Conservation (phyloP, 2,329 filamentous ascomycete genomes). For the Nothopassalora personata region DNA sequence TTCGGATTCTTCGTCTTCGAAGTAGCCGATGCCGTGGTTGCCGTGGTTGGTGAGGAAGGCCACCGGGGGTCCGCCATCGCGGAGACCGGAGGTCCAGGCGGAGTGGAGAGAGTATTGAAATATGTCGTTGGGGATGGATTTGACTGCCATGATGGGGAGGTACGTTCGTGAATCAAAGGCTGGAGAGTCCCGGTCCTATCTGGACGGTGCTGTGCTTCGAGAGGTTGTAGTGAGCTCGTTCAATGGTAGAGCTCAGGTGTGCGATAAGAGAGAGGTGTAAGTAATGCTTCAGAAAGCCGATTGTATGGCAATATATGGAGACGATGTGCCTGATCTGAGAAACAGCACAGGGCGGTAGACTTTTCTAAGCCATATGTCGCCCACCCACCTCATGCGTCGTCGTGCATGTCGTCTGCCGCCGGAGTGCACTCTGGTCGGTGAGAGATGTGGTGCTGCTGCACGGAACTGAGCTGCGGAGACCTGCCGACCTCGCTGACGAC, state of each 20-base stretch:
- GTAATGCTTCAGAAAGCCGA: not conserved
- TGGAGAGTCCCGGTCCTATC: not conserved
- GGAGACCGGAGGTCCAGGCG: conserved; percentile 36
- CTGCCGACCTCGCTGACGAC: not conserved
- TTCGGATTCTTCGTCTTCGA: conserved; percentile 31
- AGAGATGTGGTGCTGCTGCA: not conserved
- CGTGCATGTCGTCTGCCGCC: not conserved
- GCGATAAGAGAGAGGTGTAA: not conserved
- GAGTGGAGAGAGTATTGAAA: conserved; percentile 40
- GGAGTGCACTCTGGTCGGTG: not conserved
- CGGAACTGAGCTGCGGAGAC: not conserved
- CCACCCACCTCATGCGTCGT: not conserved
- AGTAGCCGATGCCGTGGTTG: conserved; percentile 40
- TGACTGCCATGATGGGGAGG: conserved; percentile 27
- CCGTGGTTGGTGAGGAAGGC: conserved; percentile 39
- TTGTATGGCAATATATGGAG: no score
- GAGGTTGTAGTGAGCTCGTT: not conserved
- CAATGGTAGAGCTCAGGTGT: not conserved
- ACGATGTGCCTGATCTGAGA: not conserved
- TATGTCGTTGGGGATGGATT: conserved; percentile 42
- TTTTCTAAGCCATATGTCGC: not conserved
- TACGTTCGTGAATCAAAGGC: conserved; percentile 1
- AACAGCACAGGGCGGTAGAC: not conserved
- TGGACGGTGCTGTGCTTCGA: not conserved
- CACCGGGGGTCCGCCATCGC: conserved; percentile 30